phyloP scores from a whole-genome alignment of 176 grass and related monocot species.

The Oryza glaberrima region DNA sequence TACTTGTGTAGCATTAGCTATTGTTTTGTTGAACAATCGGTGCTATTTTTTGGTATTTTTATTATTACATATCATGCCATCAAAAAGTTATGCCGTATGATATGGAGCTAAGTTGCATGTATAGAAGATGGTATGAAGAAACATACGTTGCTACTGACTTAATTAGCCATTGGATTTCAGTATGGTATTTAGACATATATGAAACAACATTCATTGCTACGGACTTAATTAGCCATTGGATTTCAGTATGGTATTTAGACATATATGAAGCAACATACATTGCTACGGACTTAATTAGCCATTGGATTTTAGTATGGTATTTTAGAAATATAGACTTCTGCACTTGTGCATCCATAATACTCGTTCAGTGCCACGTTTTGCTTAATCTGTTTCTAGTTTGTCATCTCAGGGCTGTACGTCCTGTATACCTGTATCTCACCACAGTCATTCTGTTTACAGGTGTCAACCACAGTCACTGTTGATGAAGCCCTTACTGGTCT shows the following conservation, averaged over 20 bases:
- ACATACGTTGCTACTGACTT: not conserved
- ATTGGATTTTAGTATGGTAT: conserved; percentile 11
- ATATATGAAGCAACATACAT: not conserved
- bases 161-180: conserved; percentile 5
- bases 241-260: conserved; percentile 16
- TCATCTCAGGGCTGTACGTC: not conserved
- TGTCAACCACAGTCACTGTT: conserved; percentile 73
- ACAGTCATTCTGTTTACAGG: conserved; percentile 48
- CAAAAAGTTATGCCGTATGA: not conserved
- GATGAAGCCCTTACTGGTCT: conserved; percentile 73
- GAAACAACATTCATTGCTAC: not conserved
- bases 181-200: conserved; percentile 10
- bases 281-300: not conserved
- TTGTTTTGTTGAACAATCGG: not conserved
- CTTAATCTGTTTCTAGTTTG: not conserved
- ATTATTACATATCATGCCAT: not conserved
- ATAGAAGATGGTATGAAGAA: conserved; percentile 17
- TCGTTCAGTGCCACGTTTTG: conserved; percentile 10
- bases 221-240: not conserved
- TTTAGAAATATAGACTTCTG: not conserved
- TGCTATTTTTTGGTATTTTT: conserved; percentile 14
- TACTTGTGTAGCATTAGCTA: not conserved
- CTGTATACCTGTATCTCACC: conserved; percentile 34
- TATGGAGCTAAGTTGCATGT: not conserved
- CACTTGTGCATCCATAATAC: not conserved